Base-by-base conservation (phyloP, 2,329 filamentous ascomycete species). In the Aspergillus texensis region DNA sequence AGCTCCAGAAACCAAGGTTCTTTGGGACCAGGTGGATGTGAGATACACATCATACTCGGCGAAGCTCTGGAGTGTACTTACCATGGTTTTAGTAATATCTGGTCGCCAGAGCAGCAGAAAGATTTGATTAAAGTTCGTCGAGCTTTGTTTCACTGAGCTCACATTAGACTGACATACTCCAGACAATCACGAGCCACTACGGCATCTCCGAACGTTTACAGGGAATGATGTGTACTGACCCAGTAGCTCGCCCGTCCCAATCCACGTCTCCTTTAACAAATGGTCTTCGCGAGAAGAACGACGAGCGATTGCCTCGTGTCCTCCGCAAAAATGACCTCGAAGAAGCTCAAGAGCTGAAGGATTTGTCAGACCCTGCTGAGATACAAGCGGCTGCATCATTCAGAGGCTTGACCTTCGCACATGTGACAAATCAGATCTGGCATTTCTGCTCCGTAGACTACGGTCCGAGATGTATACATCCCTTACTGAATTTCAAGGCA, bases 381-480 rank as follows among this genome's bases (percentile, higher is more conserved):
- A 66, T 67, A 19, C 62, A 68, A 26, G 69, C 72, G 52, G 68
- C 66, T 34, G 64, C 71, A 3, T 73, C 73, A 14, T 69, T 73
- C 65, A 72, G 67, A 52, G 70, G 71, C 39, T 70, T 84, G 6
- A 84, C 84, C 2, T 83, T 87, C 62, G 85, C 86, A 57, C 79
- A 86, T 34, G 82, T 92, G 48, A 85, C 90, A 6, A 84, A 91
- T 65, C 85, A 89, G 60, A 89, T 91, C n/a, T 90, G 90, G 82
- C 90, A 92, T 73, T 93, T 91, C 75, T 89, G 88, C 16, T 90
- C 89, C 0, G 85, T 91, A 16, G 91, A 93, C 70, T 86, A 89
- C 74, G 90, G 89, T 0, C 78, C 83, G 19, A 83, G 82, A 73
- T 91, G 89, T 88, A 78, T 70, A 81, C 74, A 21, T 12, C 52